Conservation (phyloP, 306 rosid species). For the Quercus engelmannii region DNA sequence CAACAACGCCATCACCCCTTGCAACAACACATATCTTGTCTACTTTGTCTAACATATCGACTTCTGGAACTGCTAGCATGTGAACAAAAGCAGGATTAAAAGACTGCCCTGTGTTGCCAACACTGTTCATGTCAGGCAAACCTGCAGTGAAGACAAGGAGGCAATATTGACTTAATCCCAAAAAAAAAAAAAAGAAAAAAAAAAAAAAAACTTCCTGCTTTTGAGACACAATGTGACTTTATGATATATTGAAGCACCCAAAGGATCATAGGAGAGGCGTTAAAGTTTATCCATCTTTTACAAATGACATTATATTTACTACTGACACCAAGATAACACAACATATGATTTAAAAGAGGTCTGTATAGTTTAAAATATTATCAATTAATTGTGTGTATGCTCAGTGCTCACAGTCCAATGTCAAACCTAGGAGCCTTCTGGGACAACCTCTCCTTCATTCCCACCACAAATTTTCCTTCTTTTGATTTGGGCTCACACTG, state of each 20-base stretch:
- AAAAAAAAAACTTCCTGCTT: too few relatives aligned
- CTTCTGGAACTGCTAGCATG: constrained; percentile 79
- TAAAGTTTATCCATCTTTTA: background rate
- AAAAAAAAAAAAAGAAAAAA: too few relatives aligned
- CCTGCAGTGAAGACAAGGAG: constrained; percentile 45
- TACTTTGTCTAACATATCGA: constrained; percentile 65
- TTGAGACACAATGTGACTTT: background rate
- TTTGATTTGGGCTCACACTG: background rate
- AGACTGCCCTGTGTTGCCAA: constrained; percentile 50
- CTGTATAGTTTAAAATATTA: constrained; percentile 4
- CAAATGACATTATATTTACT: background rate
- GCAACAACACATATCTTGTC: constrained; percentile 78
- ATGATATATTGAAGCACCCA: constrained; percentile 9
- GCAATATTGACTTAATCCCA: background rate
- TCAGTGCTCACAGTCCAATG: background rate
- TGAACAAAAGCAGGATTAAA: constrained; percentile 88
- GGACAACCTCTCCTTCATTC: background rate
- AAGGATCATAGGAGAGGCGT: constrained; percentile 5
- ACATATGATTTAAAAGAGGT: background rate
- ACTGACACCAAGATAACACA: background rate
- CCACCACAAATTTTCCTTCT: constrained; percentile 2
- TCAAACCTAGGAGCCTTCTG: constrained; percentile 1
- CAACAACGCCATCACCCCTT: constrained; percentile 78
- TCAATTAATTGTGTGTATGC: background rate
- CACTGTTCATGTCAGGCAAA: constrained; percentile 35